Conservation (phyloP, 148 eudicot genomes). For the Fallopia convolvulus region DNA sequence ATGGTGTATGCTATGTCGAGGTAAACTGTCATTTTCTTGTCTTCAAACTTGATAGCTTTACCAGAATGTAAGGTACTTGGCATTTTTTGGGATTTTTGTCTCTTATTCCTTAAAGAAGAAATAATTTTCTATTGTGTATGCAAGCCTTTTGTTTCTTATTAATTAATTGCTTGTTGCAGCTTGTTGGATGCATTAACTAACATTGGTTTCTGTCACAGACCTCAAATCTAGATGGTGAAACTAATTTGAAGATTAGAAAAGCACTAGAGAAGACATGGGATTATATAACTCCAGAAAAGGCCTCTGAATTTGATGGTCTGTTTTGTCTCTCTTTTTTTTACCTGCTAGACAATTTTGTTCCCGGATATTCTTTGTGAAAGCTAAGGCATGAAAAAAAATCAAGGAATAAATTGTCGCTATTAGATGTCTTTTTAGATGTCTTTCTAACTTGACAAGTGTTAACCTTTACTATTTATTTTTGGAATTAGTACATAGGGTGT, state of each 20-base stretch:
- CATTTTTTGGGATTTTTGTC: background rate
- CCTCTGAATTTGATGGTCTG: slow-evolving; percentile 74
- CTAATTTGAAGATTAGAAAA: slow-evolving; percentile 95
- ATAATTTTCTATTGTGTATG: background rate
- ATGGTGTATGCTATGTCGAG: slow-evolving; percentile 97
- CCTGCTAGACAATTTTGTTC: background rate
- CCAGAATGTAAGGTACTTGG: background rate
- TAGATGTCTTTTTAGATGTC: background rate
- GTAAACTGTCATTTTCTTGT: slow-evolving; percentile 20
- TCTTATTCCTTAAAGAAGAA: background rate
- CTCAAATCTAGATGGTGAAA: slow-evolving; percentile 96
- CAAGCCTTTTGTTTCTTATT: background rate
- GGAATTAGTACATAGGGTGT: background rate
- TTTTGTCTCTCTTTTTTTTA: background rate
- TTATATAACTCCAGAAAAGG: slow-evolving; percentile 64
- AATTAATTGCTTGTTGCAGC: background rate
- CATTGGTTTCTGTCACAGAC: slow-evolving; percentile 43
- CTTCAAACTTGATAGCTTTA: background rate
- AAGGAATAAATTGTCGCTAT: background rate
- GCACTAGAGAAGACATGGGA: slow-evolving; percentile 99
- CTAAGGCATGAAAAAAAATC: background rate
- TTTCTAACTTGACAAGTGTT: background rate
- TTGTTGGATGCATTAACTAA: slow-evolving; percentile 10
- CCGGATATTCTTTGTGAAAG: background rate
- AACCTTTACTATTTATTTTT: background rate